Conservation (phyloP, 2,329 filamentous ascomycete genomes). For the Diaporthe ampelina region DNA sequence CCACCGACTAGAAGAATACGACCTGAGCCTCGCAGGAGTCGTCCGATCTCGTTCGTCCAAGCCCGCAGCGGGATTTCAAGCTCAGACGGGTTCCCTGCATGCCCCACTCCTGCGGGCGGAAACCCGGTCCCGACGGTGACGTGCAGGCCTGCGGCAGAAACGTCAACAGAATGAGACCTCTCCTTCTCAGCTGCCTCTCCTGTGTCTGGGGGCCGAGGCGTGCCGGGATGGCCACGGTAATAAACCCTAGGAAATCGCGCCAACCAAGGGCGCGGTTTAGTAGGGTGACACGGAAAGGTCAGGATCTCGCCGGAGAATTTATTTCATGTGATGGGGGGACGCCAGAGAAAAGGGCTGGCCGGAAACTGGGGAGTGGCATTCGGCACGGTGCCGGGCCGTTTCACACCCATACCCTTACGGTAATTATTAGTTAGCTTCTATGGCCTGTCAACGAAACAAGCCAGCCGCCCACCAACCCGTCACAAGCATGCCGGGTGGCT, state of each 20-base stretch:
- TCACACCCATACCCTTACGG: constrained; percentile 21
- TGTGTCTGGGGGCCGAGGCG: not conserved
- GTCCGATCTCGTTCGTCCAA: constrained; percentile 20
- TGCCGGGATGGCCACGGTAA: not conserved
- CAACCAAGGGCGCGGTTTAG: constrained; percentile 6
- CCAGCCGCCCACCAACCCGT: too few species aligned
- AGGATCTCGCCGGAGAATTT: constrained; percentile 23
- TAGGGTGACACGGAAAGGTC: constrained; percentile 18
- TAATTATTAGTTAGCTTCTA: not conserved
- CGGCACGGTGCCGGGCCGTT: constrained; percentile 26
- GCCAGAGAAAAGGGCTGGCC: not conserved
- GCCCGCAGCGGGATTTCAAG: not conserved
- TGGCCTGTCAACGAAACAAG: not conserved
- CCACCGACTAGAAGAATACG: not conserved
- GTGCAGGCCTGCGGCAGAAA: constrained; percentile 18
- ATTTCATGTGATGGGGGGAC: not conserved
- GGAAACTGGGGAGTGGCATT: constrained; percentile 15
- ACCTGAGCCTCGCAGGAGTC: not conserved
- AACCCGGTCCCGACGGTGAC: constrained; percentile 30
- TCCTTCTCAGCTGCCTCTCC: too few species aligned
- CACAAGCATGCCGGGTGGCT: not conserved
- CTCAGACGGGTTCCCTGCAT: not conserved
- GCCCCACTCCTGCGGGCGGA: constrained; percentile 8
- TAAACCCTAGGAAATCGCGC: constrained; percentile 1
- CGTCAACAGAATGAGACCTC: not conserved